phyloP scores from a whole-genome alignment of 805 yeast genomes.

The Zygoascus bituminiphila region DNA sequence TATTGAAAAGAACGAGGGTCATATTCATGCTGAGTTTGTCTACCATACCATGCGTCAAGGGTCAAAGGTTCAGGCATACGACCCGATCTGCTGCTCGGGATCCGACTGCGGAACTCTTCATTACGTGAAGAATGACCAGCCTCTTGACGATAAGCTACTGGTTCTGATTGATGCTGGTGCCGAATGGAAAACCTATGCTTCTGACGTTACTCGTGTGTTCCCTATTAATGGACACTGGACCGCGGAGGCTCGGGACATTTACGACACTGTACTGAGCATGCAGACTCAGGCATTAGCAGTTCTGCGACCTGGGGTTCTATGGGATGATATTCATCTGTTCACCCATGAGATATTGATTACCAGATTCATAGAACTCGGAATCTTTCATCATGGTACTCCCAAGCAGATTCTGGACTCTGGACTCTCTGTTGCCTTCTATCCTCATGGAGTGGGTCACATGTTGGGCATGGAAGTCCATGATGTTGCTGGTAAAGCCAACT shows the following conservation, averaged over 20 bases:
- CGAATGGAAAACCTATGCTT: slow-evolving; percentile 88
- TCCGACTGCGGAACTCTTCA: slow-evolving; percentile 86
- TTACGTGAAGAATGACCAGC: slow-evolving; percentile 73
- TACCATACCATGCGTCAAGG: slow-evolving; percentile 94
- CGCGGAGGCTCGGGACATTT: slow-evolving; percentile 74
- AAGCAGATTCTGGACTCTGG: slow-evolving; percentile 64
- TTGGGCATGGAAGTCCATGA: slow-evolving; percentile 96
- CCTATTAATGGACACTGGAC: slow-evolving; percentile 89
- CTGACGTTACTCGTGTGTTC: slow-evolving; percentile 92
- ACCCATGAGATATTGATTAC: slow-evolving; percentile 74
- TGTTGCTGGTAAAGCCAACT: slow-evolving; percentile 83
- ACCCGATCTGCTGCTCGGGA: slow-evolving; percentile 94
- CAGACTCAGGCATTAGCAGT: slow-evolving; percentile 60
- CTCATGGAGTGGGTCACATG: slow-evolving; percentile 93
- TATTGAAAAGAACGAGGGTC: slow-evolving; percentile 78
- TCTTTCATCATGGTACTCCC: slow-evolving; percentile 50
- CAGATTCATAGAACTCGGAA: slow-evolving; percentile 63
- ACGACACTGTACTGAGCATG: slow-evolving; percentile 75
- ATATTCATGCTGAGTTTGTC: slow-evolving; percentile 89
- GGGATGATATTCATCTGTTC: slow-evolving; percentile 78
- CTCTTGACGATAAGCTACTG: slow-evolving; percentile 48
- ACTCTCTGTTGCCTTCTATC: slow-evolving; percentile 73
- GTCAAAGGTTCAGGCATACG: slow-evolving; percentile 79
- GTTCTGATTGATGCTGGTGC: slow-evolving; percentile 94
- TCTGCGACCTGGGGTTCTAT: slow-evolving; percentile 71